These are phyloP conservation scores for Gryganskiella cystojenkinii DNA, from an alignment of 192 early-diverging fungal species.

Conservation along the genomic window DNA sequence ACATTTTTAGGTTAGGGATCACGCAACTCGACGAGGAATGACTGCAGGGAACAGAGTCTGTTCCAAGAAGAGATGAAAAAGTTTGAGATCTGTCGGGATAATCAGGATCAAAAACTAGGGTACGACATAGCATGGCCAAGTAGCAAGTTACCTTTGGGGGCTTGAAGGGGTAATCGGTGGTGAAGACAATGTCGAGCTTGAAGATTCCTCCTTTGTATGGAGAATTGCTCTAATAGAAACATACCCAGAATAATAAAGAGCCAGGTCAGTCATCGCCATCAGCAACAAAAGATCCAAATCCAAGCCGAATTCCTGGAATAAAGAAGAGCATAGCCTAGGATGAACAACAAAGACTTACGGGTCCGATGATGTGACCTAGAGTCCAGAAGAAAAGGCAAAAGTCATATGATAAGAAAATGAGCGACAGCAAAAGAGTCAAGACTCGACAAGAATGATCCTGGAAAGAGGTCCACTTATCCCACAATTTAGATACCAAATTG, in stretches of 20 bases:
- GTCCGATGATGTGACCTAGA: conserved; percentile 61
- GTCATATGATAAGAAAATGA: background rate
- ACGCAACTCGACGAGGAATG: too few relatives aligned
- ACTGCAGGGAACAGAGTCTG: background rate
- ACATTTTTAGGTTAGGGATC: too few relatives aligned
- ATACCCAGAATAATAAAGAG: conserved; percentile 4
- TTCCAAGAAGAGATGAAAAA: background rate
- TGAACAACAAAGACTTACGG: conserved; percentile 56
- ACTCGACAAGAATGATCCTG: too few relatives aligned
- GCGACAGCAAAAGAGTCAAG: background rate
- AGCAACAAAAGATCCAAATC: background rate
- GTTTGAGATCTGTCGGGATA: too few relatives aligned
- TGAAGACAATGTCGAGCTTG: conserved; percentile 74
- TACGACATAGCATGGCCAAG: too few relatives aligned
- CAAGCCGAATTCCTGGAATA: background rate
- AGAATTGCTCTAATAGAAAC: conserved; percentile 56
- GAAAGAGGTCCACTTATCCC: too few relatives aligned
- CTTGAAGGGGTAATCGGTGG: conserved; percentile 84
- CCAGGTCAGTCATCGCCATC: background rate
- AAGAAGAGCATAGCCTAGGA: background rate
- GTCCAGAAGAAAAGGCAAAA: background rate
- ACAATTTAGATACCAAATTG: conserved; percentile 8
- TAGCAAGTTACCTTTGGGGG: conserved; percentile 83
- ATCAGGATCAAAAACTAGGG: background rate
- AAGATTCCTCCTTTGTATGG: conserved; percentile 81